Percentiles rank a stretch among this genome's conserved stretches.
phyloP scores from a whole-genome alignment of 1,139 yeast genomes.

The Pichia sp. region DNA sequence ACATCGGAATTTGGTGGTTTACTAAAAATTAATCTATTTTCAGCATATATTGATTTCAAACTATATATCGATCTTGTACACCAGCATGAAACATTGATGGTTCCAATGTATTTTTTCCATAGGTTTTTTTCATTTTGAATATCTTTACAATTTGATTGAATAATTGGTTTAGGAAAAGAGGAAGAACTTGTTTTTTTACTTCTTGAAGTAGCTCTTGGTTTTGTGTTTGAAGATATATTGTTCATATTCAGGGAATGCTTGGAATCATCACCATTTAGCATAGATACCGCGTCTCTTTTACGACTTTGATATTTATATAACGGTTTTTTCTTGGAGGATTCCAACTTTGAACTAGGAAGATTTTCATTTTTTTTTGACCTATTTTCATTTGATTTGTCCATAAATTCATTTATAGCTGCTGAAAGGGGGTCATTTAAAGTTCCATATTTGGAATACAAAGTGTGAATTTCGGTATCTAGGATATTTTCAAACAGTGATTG shows the following conservation, averaged over 20 bases:
- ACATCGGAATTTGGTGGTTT: slow-evolving; percentile 21
- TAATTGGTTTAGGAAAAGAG: neutral
- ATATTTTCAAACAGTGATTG: slow-evolving; percentile 18
- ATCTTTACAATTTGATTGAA: neutral
- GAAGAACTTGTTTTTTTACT: neutral
- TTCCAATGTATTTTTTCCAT: slow-evolving; percentile 48
- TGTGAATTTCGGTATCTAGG: slow-evolving; percentile 5
- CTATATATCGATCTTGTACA: slow-evolving; percentile 69
- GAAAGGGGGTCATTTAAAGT: slow-evolving; percentile 12
- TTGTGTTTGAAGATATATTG: neutral
- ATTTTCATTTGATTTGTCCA: slow-evolving; percentile 17
- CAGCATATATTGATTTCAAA: slow-evolving; percentile 37
- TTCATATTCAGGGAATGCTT: neutral
- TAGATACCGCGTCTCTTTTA: slow-evolving; percentile 1
- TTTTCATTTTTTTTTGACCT: neutral
- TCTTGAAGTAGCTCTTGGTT: neutral
- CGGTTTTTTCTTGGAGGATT: neutral
- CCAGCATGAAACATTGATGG: slow-evolving; percentile 70
- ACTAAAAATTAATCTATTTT: slow-evolving; percentile 37
- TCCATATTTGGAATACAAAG: slow-evolving; percentile 17
- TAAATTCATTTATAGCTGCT: slow-evolving; percentile 25
- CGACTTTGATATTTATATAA: slow-evolving; percentile 11
- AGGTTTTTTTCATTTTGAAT: neutral
- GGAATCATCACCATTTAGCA: neutral
- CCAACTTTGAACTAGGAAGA: neutral